phyloP scores from a whole-genome alignment of 2,329 filamentous ascomycete genomes.

The Cercospora sp. region DNA sequence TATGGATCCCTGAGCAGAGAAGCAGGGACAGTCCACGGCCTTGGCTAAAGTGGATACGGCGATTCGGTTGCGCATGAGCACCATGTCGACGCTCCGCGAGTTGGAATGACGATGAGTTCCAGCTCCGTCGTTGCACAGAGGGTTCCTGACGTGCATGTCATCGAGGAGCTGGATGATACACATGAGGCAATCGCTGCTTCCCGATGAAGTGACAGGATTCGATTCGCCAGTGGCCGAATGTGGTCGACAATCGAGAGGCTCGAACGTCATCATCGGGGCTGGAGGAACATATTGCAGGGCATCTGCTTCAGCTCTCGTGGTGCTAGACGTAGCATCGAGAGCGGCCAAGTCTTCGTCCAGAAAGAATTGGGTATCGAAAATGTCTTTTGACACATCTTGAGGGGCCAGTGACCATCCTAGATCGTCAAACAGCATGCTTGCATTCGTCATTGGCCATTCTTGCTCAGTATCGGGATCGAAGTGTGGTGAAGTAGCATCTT shows the following conservation, averaged over 20 bases:
- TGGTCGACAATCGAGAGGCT: background rate
- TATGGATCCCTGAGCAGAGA: background rate
- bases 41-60: conserved; percentile 4
- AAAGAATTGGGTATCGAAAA: background rate
- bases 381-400: background rate
- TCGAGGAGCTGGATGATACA: conserved; percentile 7
- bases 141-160: conserved; percentile 6
- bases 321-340: background rate
- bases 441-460: background rate
- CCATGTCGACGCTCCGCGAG: conserved; percentile 11
- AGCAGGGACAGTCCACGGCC: conserved; percentile 13
- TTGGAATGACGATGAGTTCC: background rate
- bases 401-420: background rate
- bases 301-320: background rate
- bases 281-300: background rate
- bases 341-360: background rate
- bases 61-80: conserved; percentile 12
- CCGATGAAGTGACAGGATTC: background rate
- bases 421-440: background rate
- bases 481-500: background rate
- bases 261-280: background rate
- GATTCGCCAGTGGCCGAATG: background rate
- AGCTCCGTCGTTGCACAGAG: background rate
- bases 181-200: background rate
- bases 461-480: background rate